phyloP scores from a whole-genome alignment of 495 filamentous ascomycete species.

The Letharia lupina region DNA sequence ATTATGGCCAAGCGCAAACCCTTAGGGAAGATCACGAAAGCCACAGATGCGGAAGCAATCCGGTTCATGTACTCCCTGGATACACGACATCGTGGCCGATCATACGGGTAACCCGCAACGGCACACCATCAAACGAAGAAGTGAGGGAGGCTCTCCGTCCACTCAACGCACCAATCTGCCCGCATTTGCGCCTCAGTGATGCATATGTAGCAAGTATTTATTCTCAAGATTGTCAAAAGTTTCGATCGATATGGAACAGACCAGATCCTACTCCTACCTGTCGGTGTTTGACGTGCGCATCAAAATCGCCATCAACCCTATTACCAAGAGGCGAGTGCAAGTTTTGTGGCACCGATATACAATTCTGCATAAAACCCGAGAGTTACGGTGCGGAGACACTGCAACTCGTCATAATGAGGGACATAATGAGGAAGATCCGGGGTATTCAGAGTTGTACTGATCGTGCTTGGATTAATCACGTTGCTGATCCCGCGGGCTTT shows the following conservation, averaged over 20 bases:
- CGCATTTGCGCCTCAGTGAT: not conserved
- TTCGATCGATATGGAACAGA: not conserved
- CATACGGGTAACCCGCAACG: not conserved
- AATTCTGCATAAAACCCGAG: not conserved
- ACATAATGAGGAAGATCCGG: not conserved
- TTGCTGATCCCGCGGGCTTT: not conserved
- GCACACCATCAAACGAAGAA: not conserved
- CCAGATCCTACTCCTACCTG: not conserved
- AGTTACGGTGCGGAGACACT: not conserved
- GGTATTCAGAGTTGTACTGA: not conserved
- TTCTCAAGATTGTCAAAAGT: not conserved
- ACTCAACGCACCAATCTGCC: not conserved
- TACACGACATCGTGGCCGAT: not conserved
- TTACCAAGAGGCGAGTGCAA: not conserved
- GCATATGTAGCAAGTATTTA: not conserved
- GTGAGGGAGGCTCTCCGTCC: not conserved
- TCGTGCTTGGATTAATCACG: not conserved
- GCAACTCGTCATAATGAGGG: not conserved
- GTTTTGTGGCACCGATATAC: not conserved
- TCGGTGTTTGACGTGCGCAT: not conserved
- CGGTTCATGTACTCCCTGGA: not conserved
- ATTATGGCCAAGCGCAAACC: not conserved
- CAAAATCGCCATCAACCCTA: not conserved
- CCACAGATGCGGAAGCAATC: not conserved
- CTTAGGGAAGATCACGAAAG: not conserved